Base-by-base conservation (phyloP, 352 stramenopile species). In the Discostella stelligera region DNA sequence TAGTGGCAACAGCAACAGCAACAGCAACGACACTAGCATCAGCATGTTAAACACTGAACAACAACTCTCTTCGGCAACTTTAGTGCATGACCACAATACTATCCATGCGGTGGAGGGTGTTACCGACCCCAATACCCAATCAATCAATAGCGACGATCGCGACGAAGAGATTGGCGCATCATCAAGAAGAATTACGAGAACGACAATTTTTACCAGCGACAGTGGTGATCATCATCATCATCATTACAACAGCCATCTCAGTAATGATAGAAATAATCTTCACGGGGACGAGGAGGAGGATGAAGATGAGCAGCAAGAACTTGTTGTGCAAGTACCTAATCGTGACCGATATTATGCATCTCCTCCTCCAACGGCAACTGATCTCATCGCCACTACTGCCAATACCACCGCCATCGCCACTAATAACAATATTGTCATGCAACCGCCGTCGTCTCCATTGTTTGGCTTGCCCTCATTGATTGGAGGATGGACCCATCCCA, bases 251-350 rank as follows among this genome's bases (percentile, higher is more conserved):
- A 44, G 13, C 37, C 4, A 44, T 9, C 3, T 41, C 32, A 41
- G 9, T 41, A 41, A 41, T 9, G 3, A 41, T 41, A 3, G 4
- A 41, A 41, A 41, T 41, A 41, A 41, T 41, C 3, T 9, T 9
- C 3, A 41, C 32, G 9, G 53, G n/a, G 2, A 37, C 32, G 9
- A 41, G 4, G 32, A 41, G 2, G 37, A 44, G 37, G 37, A 44
- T 44, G 37, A 69, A 20, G 67, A 78, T n/a, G 68, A 75, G 44
- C 58, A 78, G 21, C 63, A 78, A 61, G 69, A 78, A 70, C 21
- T 83, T 11, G 66, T 83, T 3, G 69, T 83, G 11, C 75, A 63
- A 78, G 60, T 77, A 50, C 68, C 64, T 18, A 50, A 52, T 20
- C 39, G 13, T 25, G 41, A 55, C 16, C 44, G 62, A 21, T 44